Evolutionary conservation across 2,329 filamentous ascomycete genomes (phyloP), one percentile per base, ranked within the genome.

Genomic region (Aureobasidium lini): DNA sequence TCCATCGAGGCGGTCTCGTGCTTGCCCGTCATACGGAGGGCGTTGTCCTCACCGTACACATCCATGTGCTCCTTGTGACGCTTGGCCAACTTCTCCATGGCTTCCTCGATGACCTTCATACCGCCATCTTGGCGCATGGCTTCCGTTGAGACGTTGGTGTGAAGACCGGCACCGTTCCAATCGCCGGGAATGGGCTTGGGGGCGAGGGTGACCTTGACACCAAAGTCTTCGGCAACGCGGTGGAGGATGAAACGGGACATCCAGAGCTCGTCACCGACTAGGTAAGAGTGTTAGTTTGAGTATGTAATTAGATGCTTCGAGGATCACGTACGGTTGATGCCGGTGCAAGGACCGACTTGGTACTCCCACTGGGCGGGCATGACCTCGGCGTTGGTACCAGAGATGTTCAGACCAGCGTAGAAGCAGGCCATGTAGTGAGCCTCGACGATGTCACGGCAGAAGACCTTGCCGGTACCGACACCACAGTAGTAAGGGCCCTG

Each of bases 351-450:
- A 60, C 93, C 93, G 69, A 96, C 89, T 75, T 96, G 93, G 85
- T 90, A 96, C 76, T 97, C 93, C 93, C 93, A 97, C 78, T 96
- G 93, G 62, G 89, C 91, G 64, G 91, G 89, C 89, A 96, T 95
- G 71, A 99, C 94, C 83, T 99, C 94, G 66, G 94, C 94, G 77
- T 99, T 99, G 80, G 94, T 97, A 71, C 94, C 94, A 29, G 92
- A 96, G 77, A 99, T 97, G 75, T 92, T 86, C 77, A 99, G 83
- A 62, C 88, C 87, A 62, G 93, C 85, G 75, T 90, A 96, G 76
- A 97, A 74, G 82, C 85, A 96, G 66, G 87, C 87, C 79, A 90
- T 90, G 86, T 90, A 92, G 80, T 95, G 90, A 65, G 89, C 87
- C 81, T 97, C 93, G 67, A 99, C 92, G 64, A 99, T 93, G 73